Conservation (phyloP, 129 eudicot species). For the Arctium minus region DNA sequence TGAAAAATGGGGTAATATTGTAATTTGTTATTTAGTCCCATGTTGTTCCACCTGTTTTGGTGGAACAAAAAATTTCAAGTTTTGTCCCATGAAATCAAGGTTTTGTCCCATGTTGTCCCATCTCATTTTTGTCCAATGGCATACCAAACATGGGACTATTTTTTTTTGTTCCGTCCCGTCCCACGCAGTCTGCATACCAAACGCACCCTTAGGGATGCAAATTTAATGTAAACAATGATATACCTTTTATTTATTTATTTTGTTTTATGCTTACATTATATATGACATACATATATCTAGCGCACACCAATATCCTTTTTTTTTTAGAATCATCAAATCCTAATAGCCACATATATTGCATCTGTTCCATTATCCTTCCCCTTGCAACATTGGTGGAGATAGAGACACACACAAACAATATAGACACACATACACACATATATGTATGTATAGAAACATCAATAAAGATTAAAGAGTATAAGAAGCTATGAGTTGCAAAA, state of each 20-base stretch:
- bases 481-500: neutral
- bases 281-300: neutral
- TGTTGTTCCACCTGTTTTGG: too few relatives aligned
- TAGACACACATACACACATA: neutral
- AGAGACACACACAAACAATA: neutral
- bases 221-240: neutral
- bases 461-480: neutral
- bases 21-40: too few relatives aligned
- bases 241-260: neutral
- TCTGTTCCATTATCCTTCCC: neutral
- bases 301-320: neutral
- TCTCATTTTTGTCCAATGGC: too few relatives aligned
- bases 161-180: too few relatives aligned
- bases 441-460: neutral
- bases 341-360: neutral
- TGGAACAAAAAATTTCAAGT: too few relatives aligned
- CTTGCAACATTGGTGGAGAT: neutral
- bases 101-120: too few relatives aligned
- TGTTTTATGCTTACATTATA: neutral
- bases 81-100: too few relatives aligned
- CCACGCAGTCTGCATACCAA: too few relatives aligned
- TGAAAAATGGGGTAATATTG: too few relatives aligned
- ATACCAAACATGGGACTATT: too few relatives aligned
- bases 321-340: neutral
- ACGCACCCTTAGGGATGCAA: neutral